Conservation (phyloP, 2,329 filamentous ascomycete species). For the Eurotiales sp. region DNA sequence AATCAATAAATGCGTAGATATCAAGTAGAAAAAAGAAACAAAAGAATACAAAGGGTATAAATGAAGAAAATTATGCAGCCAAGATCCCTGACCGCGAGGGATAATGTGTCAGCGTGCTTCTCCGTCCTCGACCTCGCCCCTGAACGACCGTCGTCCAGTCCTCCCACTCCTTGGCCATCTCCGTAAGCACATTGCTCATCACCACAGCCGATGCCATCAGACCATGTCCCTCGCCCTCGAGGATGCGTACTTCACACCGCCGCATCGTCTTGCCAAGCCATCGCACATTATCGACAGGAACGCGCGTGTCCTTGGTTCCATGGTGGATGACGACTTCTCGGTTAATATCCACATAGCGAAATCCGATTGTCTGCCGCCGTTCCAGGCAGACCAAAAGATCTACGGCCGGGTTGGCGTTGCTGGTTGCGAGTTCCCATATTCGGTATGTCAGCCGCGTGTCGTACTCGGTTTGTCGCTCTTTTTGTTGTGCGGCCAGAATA, state of each 20-base stretch:
- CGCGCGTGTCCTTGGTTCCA: conserved; percentile 81
- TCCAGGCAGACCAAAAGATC: conserved; percentile 92
- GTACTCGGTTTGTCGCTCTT: conserved; percentile 52
- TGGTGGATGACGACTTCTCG: conserved; percentile 91
- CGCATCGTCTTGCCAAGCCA: conserved; percentile 96
- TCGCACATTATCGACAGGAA: conserved; percentile 89
- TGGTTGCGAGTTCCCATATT: conserved; percentile 91
- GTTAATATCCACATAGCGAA: conserved; percentile 94
- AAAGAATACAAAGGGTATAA: neutral
- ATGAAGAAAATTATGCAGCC: conserved; percentile 5
- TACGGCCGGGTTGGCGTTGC: conserved; percentile 87
- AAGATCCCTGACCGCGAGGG: conserved; percentile 21
- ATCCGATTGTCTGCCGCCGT: conserved; percentile 84
- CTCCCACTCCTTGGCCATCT: conserved; percentile 92
- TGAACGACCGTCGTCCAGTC: conserved; percentile 67
- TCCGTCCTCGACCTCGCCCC: conserved; percentile 32
- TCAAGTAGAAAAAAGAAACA: neutral
- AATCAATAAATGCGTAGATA: too few species aligned
- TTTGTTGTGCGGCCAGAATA: conserved; percentile 25
- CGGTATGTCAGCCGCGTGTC: conserved; percentile 83
- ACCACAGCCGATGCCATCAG: conserved; percentile 91
- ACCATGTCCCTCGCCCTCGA: conserved; percentile 90
- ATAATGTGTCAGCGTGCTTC: conserved; percentile 25
- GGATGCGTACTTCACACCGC: conserved; percentile 81
- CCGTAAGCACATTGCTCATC: conserved; percentile 91